Evolutionary conservation across 2,329 filamentous ascomycete genomes (phyloP).

Genomic region (Aspergillus cejpii): DNA sequence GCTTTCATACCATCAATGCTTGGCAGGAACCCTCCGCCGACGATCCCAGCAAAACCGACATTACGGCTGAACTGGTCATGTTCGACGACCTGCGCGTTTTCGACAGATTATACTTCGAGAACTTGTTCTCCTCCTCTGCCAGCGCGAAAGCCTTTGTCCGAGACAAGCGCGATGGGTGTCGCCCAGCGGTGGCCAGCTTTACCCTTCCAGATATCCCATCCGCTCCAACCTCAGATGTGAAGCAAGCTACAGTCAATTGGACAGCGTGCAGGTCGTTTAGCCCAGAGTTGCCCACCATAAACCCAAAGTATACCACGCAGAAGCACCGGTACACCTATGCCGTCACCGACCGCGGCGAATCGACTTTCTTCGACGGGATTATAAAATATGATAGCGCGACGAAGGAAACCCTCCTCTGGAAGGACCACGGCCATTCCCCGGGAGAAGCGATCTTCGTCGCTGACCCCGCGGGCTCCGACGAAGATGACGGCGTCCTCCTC

Average conservation of each 20-base stretch:
- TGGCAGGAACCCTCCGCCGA: constrained; percentile 54
- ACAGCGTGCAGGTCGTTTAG: constrained; percentile 20
- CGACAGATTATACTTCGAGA: constrained; percentile 62
- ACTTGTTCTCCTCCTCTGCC: constrained; percentile 53
- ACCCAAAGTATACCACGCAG: constrained; percentile 40
- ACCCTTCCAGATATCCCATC: constrained; percentile 32
- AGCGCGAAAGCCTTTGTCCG: constrained; percentile 32
- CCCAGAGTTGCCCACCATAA: constrained; percentile 48
- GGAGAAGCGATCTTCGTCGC: constrained; percentile 50
- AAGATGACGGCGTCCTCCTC: constrained; percentile 50
- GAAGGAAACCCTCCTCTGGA: constrained; percentile 39
- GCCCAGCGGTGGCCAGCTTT: constrained; percentile 31
- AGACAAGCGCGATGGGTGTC: constrained; percentile 30
- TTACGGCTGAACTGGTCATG: constrained; percentile 60
- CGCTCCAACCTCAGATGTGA: constrained; percentile 4
- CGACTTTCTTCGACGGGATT: constrained; percentile 48
- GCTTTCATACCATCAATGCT: constrained; percentile 73
- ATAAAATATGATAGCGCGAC: constrained; percentile 48
- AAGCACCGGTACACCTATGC: constrained; percentile 49
- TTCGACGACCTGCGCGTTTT: constrained; percentile 62
- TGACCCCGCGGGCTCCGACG: constrained; percentile 25
- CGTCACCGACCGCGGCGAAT: constrained; percentile 41
- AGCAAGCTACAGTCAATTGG: constrained; percentile 24
- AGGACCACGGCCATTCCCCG: constrained; percentile 45
- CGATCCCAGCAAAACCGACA: constrained; percentile 37